Base-by-base conservation (phyloP, 306 rosid species). In the Gleditsia sinensis region DNA sequence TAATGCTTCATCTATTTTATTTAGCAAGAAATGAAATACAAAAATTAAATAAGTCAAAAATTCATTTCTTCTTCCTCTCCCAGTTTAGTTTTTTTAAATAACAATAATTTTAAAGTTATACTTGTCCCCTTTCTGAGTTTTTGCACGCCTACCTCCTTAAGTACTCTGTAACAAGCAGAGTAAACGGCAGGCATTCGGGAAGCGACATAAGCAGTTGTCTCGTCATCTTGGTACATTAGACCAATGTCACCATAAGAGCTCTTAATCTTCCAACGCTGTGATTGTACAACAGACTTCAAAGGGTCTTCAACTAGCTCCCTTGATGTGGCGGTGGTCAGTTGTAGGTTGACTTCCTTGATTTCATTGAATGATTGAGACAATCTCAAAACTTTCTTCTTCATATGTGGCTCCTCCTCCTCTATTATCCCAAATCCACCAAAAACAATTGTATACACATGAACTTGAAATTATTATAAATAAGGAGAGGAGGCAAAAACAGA, bases 181-280 rank as follows among this genome's bases (percentile, higher is more conserved):
- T 86, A 94, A 32, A 94, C 96, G 23, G 99, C 96, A 63, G 98
- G 99, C 98, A 94, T 94, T 20, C 98, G 83, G 21, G 98, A 88
- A 57, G 96, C 97, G 9, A 90, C 96, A 74, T 95, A 95, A 65
- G 99, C 93, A 64, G 75, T 53, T 23, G 99, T 88, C 88, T 95
- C 96, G 5, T 87, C 93, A 51, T 88, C 91, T 63, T 83, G 79
- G 43, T 88, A 90, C 6, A 78, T 78, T 25, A 95, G 88, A 17
- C 99, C 99, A 30, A 88, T 86, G 72, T 95, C 99, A 3, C 99
- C 97, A 46, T 92, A 92, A 57, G 91, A 78, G 85, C 96, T 90
- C 81, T 79, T 84, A 71, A 95, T 88, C 92, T 95, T 95, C 98
- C 99, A 95, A 45, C 99, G 88, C 76, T 84, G 80, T 17, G 97